Evolutionary conservation across 2,329 filamentous ascomycete genomes (phyloP), one percentile per base, ranked within the genome.

Genomic region (Colletotrichum tanaceti): DNA sequence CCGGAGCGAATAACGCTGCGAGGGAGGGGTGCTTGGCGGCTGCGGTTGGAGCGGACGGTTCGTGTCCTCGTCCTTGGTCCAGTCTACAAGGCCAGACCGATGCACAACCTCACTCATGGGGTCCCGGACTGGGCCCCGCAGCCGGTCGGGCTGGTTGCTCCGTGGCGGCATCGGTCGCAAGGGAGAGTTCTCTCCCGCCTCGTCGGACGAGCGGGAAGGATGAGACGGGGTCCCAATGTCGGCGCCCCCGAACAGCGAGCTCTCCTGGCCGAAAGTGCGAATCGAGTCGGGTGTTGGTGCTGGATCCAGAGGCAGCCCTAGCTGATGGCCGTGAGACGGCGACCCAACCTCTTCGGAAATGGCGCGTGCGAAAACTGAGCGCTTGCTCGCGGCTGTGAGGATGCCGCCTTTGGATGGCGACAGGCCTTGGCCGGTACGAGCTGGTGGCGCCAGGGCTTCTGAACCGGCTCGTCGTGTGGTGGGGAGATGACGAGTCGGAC

Each of bases 221-320:
- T 18, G 49, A 5, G 60, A 53, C 20, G 62, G 52, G 13, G 59
- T 53, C 9, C 24, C 47, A 20, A 71, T 53, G 7, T 32, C 41
- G 11, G 69, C 69, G 13, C 43, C 61, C 18, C 58, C 53, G 14
- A 60, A 72, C 6, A 72, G 39, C 14, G 62, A 68, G 50, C 70
- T 72, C 46, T 72, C 70, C 22, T 70, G 52, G 13, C 65, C 61
- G 39, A 71, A 72, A 13, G 64, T 71, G 10, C 70, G 68, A 2
- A 44, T 10, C 13, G 70, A 68, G 4, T 71, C 70, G 5, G 58
- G 59, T 4, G 54, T 63, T 1, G 41, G 57, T 1, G 55, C 28
- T 10, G 44, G 55, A 3, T 50, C 47, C 41, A 46, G 35, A 24
- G 62, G 55, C 35, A 58, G 59, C 9, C 50, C 41, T 32, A 20